Evolutionary conservation across 1,284 basidiomycete species (phyloP).

Genomic region (Takashimella koratensis): DNA sequence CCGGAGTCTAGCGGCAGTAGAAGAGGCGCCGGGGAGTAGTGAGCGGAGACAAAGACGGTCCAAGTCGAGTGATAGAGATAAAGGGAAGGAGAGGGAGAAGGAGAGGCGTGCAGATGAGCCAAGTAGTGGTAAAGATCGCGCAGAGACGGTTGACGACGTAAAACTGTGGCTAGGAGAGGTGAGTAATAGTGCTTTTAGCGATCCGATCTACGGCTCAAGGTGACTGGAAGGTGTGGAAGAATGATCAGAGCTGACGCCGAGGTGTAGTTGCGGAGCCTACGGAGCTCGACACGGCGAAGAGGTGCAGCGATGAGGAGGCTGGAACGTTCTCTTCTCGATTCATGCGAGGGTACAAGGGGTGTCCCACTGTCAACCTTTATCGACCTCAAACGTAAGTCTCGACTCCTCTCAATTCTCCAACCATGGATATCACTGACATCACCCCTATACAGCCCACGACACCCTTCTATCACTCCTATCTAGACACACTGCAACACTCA

Average conservation of each 20-base stretch:
- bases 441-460: slow-evolving; percentile 23
- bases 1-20: background rate
- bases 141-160: slow-evolving; percentile 11
- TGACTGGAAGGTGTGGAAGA: background rate
- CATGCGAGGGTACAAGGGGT: slow-evolving; percentile 6
- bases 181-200: slow-evolving; percentile 7
- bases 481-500: slow-evolving; percentile 31
- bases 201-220: background rate
- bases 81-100: background rate
- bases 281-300: slow-evolving; percentile 27
- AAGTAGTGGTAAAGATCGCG: background rate
- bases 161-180: slow-evolving; percentile 29
- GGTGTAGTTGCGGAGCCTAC: slow-evolving; percentile 25
- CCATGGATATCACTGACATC: background rate
- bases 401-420: background rate
- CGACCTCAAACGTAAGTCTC: too few relatives aligned
- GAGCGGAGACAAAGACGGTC: background rate
- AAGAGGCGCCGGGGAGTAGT: background rate
- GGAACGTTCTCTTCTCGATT: slow-evolving; percentile 17
- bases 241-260: too few relatives aligned
- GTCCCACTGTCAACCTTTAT: background rate
- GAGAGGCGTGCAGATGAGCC: background rate
- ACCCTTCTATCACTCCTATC: slow-evolving; percentile 29
- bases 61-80: background rate
- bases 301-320: slow-evolving; percentile 20